Conservation (phyloP, 495 filamentous ascomycete species). For the Podospora tetraspora region DNA sequence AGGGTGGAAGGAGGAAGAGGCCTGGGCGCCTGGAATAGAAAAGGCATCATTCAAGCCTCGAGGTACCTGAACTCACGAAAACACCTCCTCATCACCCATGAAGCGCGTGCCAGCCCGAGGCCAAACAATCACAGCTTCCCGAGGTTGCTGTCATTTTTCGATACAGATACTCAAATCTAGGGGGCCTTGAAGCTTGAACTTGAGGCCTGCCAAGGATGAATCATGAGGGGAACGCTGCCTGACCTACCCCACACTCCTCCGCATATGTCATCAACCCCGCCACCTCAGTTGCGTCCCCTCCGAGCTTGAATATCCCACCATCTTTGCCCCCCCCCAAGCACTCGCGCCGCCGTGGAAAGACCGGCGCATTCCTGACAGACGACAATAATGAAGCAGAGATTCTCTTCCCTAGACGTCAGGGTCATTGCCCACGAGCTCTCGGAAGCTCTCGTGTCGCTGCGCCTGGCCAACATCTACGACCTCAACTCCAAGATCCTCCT, state of each 20-base stretch:
- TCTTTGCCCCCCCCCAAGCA: too few species aligned
- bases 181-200: neutral
- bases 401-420: conserved; percentile 89
- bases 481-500: conserved; percentile 92
- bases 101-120: too few species aligned
- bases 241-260: neutral
- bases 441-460: conserved; percentile 63
- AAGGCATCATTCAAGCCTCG: neutral
- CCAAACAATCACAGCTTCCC: too few species aligned
- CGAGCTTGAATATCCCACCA: neutral
- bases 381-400: conserved; percentile 90
- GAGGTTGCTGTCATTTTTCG: too few species aligned
- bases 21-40: neutral
- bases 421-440: conserved; percentile 92
- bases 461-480: conserved; percentile 92
- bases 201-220: neutral
- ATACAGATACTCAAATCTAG: too few species aligned
- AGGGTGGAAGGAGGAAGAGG: neutral
- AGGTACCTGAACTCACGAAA: too few species aligned
- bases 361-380: neutral
- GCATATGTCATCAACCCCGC: neutral
- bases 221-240: neutral
- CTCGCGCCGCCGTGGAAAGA: neutral
- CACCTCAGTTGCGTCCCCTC: neutral
- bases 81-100: too few species aligned